phyloP scores from a whole-genome alignment of 1,284 basidiomycete species.

The Apiotrichum sp. region DNA sequence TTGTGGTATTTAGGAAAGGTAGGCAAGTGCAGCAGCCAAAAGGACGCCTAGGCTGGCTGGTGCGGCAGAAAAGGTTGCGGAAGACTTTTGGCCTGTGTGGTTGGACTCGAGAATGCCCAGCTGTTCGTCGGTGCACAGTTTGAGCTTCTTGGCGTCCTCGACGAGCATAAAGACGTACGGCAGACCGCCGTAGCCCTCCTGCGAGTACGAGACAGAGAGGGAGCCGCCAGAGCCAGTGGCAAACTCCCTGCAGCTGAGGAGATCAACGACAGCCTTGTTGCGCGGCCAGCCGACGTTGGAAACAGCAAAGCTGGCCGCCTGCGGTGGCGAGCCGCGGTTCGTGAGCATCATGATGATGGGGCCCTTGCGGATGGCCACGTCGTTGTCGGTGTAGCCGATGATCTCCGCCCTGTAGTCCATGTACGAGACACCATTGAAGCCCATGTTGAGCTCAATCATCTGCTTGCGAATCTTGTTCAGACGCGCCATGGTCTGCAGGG shows the following conservation, averaged over 20 bases:
- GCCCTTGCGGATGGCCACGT: constrained; percentile 67
- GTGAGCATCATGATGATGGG: constrained; percentile 63
- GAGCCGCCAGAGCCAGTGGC: constrained; percentile 36
- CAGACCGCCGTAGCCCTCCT: constrained; percentile 38
- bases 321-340: constrained; percentile 50
- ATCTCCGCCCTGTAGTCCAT: constrained; percentile 56
- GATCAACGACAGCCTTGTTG: constrained; percentile 38
- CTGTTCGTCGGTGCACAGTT: constrained; percentile 10
- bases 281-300: constrained; percentile 35
- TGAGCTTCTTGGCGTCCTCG: constrained; percentile 7
- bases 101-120: constrained; percentile 5
- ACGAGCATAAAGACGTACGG: constrained; percentile 32
- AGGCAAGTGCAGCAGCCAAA: neutral
- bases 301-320: constrained; percentile 31
- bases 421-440: constrained; percentile 52
- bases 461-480: constrained; percentile 68
- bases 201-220: constrained; percentile 37
- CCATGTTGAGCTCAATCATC: constrained; percentile 51
- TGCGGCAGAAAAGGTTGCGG: neutral
- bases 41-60: neutral
- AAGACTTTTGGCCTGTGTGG: neutral
- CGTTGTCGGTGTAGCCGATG: constrained; percentile 55
- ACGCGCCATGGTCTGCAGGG: constrained; percentile 58
- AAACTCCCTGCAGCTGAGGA: constrained; percentile 37
- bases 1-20: neutral